Conservation (phyloP, 805 yeast species). For the Citeromyces nyonsensis region DNA sequence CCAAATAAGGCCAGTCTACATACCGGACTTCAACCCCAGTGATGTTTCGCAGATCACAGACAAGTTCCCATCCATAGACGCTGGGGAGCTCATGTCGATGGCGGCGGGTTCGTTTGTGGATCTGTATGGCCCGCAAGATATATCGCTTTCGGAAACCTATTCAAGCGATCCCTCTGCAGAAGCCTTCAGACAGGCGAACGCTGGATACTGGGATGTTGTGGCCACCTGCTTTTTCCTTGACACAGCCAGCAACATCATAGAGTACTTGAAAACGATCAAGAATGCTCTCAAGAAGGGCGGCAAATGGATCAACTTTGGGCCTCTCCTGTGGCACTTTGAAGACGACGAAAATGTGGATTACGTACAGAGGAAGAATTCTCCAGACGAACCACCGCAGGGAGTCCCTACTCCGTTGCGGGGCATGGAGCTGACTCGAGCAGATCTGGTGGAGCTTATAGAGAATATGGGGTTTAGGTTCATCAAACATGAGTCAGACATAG, state of each 20-base stretch:
- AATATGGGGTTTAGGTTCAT: slow-evolving; percentile 34
- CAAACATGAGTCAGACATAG: slow-evolving; percentile 24
- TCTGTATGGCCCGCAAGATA: slow-evolving; percentile 36
- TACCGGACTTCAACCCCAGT: slow-evolving; percentile 37
- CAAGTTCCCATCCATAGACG: slow-evolving; percentile 21
- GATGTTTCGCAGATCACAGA: slow-evolving; percentile 17
- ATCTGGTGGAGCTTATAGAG: slow-evolving; percentile 27
- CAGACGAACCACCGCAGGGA: no score
- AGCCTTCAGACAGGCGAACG: slow-evolving; percentile 24
- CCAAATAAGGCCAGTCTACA: slow-evolving; percentile 30
- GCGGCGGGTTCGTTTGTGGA: slow-evolving; percentile 62
- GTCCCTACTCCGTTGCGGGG: slow-evolving; percentile 41
- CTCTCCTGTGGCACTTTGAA: slow-evolving; percentile 61
- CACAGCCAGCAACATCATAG: slow-evolving; percentile 43
- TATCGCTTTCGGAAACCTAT: slow-evolving; percentile 18
- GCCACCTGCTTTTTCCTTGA: slow-evolving; percentile 50
- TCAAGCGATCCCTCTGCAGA: slow-evolving; percentile 20
- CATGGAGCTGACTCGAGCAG: slow-evolving; percentile 42
- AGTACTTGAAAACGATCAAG: slow-evolving; percentile 32
- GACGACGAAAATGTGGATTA: slow-evolving; percentile 20
- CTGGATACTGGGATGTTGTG: slow-evolving; percentile 23
- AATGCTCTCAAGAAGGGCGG: slow-evolving; percentile 30
- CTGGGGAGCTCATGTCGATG: slow-evolving; percentile 47
- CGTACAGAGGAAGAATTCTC: no score
- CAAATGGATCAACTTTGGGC: slow-evolving; percentile 53